These are phyloP conservation scores for Kandelia obovata DNA, from an alignment of 345 rosid species.

Conservation along the genomic window DNA sequence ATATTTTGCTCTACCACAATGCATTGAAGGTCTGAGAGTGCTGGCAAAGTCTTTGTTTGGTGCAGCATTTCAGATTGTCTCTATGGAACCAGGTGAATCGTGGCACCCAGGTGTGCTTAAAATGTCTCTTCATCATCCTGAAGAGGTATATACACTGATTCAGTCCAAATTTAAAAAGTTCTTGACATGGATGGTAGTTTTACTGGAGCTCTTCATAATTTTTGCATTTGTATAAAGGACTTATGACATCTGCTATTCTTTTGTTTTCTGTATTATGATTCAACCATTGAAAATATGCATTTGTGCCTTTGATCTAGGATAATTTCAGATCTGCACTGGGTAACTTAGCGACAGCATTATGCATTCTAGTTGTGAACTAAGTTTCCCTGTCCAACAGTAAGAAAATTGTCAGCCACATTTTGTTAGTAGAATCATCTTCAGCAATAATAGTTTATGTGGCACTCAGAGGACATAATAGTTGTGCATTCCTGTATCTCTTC, in stretches of 20 bases:
- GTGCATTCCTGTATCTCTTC: too few species aligned
- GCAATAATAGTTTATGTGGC: too few species aligned
- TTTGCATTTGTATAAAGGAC: background rate
- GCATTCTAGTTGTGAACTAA: too few species aligned
- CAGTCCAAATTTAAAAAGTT: constrained; percentile 5
- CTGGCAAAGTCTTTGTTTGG: constrained; percentile 82
- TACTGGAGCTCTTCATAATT: background rate
- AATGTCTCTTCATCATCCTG: constrained; percentile 81
- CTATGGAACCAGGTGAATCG: constrained; percentile 84
- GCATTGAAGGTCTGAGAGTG: constrained; percentile 80
- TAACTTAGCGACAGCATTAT: too few species aligned
- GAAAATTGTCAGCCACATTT: background rate
- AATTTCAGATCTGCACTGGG: too few species aligned
- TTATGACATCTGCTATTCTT: background rate
- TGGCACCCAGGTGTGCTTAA: constrained; percentile 93
- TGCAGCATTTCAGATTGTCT: constrained; percentile 53
- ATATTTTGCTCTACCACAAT: constrained; percentile 77
- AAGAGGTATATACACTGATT: constrained; percentile 53
- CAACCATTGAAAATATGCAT: too few species aligned
- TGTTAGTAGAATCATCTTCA: too few species aligned
- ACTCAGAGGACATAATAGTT: too few species aligned
- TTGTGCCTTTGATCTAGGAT: too few species aligned
- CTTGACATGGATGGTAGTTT: background rate
- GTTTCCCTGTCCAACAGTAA: background rate
- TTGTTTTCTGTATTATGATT: too few species aligned